phyloP scores from a whole-genome alignment of 441 rosid genomes.

The Pelargonium australe region DNA sequence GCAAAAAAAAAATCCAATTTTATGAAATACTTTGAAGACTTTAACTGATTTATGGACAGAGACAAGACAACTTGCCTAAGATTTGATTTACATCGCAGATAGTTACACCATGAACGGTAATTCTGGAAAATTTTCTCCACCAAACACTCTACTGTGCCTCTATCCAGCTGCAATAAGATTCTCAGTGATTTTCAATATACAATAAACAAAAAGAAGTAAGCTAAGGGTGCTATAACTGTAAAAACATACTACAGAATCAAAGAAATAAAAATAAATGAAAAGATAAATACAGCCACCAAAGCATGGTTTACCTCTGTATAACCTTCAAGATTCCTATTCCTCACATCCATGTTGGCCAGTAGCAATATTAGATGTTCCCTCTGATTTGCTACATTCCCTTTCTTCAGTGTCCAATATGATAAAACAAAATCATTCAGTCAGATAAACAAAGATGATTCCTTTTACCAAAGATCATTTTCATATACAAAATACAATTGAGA shows the following conservation, averaged over 20 bases:
- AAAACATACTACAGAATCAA: conserved; percentile 12
- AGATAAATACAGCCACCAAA: too few species aligned
- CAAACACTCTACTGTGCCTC: conserved; percentile 43
- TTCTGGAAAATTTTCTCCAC: conserved; percentile 69
- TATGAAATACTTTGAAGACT: conserved; percentile 4
- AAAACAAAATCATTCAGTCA: conserved; percentile 16
- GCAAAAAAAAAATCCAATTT: conserved; percentile 4
- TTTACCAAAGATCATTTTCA: conserved; percentile 10
- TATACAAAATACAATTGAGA: conserved; percentile 1
- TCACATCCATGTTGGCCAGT: conserved; percentile 78
- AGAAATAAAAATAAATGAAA: background rate
- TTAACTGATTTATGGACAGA: conserved; percentile 11
- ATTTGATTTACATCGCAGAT: conserved; percentile 49
- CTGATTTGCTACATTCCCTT: conserved; percentile 98
- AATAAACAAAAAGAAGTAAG: conserved; percentile 15
- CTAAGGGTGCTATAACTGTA: background rate
- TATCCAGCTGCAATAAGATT: conserved; percentile 52
- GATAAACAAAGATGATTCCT: conserved; percentile 16
- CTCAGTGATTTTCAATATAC: conserved; percentile 25
- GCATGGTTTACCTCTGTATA: conserved; percentile 41
- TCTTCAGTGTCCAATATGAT: conserved; percentile 42
- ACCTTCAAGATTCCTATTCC: conserved; percentile 37
- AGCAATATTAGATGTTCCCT: conserved; percentile 93
- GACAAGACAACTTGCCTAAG: conserved; percentile 40
- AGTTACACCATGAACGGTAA: conserved; percentile 87